Conservation (phyloP, 163 green algal species). For the Botryococcus braunii region DNA sequence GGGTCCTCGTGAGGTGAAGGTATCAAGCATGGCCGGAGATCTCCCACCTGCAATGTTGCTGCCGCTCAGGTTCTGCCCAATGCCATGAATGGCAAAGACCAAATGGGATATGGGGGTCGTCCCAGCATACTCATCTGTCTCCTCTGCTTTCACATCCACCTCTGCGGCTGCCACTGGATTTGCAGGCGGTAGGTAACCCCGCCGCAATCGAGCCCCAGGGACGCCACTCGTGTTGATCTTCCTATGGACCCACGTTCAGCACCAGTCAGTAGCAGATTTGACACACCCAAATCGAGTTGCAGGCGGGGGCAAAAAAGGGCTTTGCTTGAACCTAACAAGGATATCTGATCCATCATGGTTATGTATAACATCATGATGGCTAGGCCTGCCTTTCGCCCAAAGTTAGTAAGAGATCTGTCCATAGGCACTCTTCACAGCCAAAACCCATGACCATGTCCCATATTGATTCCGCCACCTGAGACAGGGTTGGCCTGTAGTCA, state of each 20-base stretch:
- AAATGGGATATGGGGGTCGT: conserved; percentile 31
- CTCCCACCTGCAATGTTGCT: conserved; percentile 40
- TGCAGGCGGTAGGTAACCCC: conserved; percentile 31
- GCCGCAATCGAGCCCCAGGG: conserved; percentile 25
- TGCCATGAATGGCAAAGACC: conserved; percentile 63
- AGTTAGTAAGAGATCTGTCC: too few species aligned
- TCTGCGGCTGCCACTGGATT: conserved; percentile 10
- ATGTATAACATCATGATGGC: too few species aligned
- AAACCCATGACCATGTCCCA: too few species aligned
- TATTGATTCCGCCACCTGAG: too few species aligned
- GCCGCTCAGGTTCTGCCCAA: conserved; percentile 53
- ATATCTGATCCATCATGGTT: neutral
- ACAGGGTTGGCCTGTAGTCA: too few species aligned
- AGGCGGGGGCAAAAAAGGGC: neutral
- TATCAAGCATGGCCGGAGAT: too few species aligned
- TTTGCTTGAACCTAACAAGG: neutral
- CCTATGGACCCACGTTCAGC: neutral
- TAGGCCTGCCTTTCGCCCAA: too few species aligned
- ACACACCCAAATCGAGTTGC: neutral
- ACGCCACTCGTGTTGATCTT: neutral
- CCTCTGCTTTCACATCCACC: conserved; percentile 29
- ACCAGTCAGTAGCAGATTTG: neutral
- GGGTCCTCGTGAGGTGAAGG: neutral
- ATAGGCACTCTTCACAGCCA: too few species aligned
- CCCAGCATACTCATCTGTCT: conserved; percentile 27